These are phyloP conservation scores for Aspergillus fumigatiaffinis DNA, from an alignment of 2,329 filamentous ascomycete species.

Conservation along the genomic window DNA sequence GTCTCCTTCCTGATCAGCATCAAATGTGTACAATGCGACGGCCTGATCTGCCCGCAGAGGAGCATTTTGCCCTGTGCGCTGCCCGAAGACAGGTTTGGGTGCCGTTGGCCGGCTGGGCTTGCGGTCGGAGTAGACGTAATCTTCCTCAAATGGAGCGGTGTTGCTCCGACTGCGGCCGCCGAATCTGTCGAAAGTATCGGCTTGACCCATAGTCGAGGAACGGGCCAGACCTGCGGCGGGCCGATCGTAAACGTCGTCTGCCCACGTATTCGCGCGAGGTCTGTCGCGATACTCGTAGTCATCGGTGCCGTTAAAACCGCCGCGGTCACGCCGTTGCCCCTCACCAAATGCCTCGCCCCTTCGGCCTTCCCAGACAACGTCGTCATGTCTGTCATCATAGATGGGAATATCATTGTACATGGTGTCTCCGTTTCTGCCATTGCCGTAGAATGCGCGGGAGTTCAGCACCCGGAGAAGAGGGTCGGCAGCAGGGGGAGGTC, in stretches of 20 bases:
- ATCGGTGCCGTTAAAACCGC: constrained; percentile 47
- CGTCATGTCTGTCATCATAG: constrained; percentile 78
- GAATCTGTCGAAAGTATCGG: constrained; percentile 27
- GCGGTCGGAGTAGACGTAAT: constrained; percentile 54
- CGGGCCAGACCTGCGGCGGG: constrained; percentile 31
- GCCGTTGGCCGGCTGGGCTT: constrained; percentile 77
- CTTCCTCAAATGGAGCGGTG: constrained; percentile 39
- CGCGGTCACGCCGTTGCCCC: constrained; percentile 55
- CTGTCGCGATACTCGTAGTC: constrained; percentile 56
- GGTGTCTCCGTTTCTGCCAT: constrained; percentile 51
- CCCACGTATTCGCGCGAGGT: constrained; percentile 47
- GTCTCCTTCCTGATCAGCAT: constrained; percentile 88
- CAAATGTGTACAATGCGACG: constrained; percentile 87
- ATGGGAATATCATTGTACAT: constrained; percentile 95
- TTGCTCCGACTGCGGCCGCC: constrained; percentile 33
- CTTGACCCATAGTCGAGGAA: constrained; percentile 31
- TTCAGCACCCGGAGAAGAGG: constrained; percentile 82
- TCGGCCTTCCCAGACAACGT: constrained; percentile 77
- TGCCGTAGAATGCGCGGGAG: constrained; percentile 76
- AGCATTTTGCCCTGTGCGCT: constrained; percentile 40
- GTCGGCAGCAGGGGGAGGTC: constrained; percentile 74
- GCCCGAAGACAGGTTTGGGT: constrained; percentile 78
- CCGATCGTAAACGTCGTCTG: constrained; percentile 47
- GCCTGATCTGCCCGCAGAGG: constrained; percentile 66
- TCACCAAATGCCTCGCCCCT: constrained; percentile 69